These are phyloP conservation scores for Nitzschia sp. DNA, from an alignment of 108 stramenopile genomes.

Conservation along the genomic window DNA sequence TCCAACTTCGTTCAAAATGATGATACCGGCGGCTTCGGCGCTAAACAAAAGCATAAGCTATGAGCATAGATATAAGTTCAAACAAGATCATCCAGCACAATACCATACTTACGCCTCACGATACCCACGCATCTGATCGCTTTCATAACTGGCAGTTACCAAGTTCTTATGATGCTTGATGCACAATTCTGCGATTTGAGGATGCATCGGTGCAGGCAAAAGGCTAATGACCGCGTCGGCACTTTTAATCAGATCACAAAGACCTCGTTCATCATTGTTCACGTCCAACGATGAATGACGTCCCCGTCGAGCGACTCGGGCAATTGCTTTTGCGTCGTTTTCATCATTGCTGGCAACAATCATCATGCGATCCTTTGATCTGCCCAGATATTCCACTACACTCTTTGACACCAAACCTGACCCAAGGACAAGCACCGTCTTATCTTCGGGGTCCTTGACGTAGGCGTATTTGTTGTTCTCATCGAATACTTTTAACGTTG, in stretches of 20 bases:
- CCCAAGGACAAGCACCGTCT: slow-evolving; percentile 76
- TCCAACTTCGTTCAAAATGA: slow-evolving; percentile 85
- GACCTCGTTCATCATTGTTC: slow-evolving; percentile 27
- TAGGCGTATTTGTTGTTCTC: slow-evolving; percentile 16
- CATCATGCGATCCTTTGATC: slow-evolving; percentile 41
- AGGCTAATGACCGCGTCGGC: slow-evolving; percentile 81
- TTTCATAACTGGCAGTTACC: slow-evolving; percentile 86
- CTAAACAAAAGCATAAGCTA: neutral
- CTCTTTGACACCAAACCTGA: slow-evolving; percentile 78
- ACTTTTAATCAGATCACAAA: slow-evolving; percentile 52
- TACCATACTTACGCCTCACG: slow-evolving; percentile 22
- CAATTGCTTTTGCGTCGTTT: slow-evolving; percentile 53
- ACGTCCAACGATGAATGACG: slow-evolving; percentile 52
- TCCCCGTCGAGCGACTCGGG: slow-evolving; percentile 39
- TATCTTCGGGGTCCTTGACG: slow-evolving; percentile 32
- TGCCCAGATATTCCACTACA: slow-evolving; percentile 62
- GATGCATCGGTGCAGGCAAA: slow-evolving; percentile 85
- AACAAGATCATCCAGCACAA: neutral
- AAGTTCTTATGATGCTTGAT: slow-evolving; percentile 52
- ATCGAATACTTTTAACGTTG: slow-evolving; percentile 49
- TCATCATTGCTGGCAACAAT: slow-evolving; percentile 63
- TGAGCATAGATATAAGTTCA: too few relatives aligned
- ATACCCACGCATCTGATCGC: slow-evolving; percentile 61
- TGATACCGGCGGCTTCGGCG: slow-evolving; percentile 55
- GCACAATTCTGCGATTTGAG: slow-evolving; percentile 60